These are phyloP conservation scores for Aureobasidium melanogenum DNA, from an alignment of 2,329 filamentous ascomycete species.

Conservation along the genomic window DNA sequence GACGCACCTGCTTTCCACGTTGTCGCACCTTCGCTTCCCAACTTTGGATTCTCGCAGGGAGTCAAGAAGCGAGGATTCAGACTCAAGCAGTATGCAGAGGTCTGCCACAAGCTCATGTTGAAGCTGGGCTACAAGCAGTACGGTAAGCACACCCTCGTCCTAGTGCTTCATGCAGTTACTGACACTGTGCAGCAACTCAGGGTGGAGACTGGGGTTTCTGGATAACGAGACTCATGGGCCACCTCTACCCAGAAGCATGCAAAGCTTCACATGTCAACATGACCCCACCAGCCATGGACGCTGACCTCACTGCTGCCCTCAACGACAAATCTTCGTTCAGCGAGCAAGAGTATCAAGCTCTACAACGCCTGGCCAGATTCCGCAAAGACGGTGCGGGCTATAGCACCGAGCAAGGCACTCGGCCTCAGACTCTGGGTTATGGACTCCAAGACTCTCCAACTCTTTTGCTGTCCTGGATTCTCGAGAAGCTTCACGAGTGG, in stretches of 20 bases:
- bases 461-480: conserved; percentile 66
- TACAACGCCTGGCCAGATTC: conserved; percentile 51
- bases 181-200: conserved; percentile 32
- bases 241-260: conserved; percentile 49
- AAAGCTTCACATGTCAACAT: conserved; percentile 57
- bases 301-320: conserved; percentile 46
- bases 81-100: conserved; percentile 53
- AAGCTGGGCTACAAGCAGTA: conserved; percentile 57
- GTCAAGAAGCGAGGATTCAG: conserved; percentile 48
- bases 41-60: conserved; percentile 44
- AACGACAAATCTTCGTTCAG: conserved; percentile 49
- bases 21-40: conserved; percentile 46
- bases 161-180: background rate
- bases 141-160: conserved; percentile 20
- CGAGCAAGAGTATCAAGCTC: conserved; percentile 41
- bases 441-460: conserved; percentile 61
- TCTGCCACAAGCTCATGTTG: conserved; percentile 59
- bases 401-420: conserved; percentile 51
- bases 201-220: conserved; percentile 65
- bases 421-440: conserved; percentile 65
- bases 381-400: conserved; percentile 49
- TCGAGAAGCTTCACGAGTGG: conserved; percentile 74
- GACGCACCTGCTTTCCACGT: conserved; percentile 39
- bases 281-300: conserved; percentile 40
- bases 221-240: conserved; percentile 54